Base-by-base conservation (phyloP, 495 filamentous ascomycete species). In the Physcia stellaris region DNA sequence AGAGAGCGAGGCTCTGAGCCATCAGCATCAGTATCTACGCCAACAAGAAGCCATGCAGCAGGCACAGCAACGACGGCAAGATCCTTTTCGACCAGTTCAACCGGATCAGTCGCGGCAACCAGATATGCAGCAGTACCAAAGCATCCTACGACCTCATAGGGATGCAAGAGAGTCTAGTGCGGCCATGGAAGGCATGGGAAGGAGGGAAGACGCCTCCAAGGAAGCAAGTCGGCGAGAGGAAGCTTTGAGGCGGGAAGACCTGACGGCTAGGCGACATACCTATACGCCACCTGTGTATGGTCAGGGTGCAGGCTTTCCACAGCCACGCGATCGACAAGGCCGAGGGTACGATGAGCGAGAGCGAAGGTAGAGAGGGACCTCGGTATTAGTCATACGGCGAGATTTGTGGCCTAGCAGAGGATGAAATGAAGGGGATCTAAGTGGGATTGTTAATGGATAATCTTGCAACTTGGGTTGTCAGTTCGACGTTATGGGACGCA, bases 51-150 rank as follows among this genome's bases (percentile, higher is more conserved):
- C 31, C 19, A 39, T 32, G 2, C 27, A n/a, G n/a, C n/a, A n/a
- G n/a, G n/a, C n/a, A n/a, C n/a, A n/a, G 10, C 41, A 37, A 18
- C 42, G 27, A 23, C 37, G 35, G 24, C 42, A 30, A 21, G 35
- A 40, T 11, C n/a, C 31, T 13, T 24, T 32, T 16, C 28, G 28
- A 21, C 16, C 24, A 6, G 7, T 27, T 9, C 28, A 20, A 34
- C 30, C 19, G 29, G 12, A 35, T 2, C 21, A 32, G 40, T 19
- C 21, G 33, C 33, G 20, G 15, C 4, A 4, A 20, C 33, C 17
- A 20, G 2, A 35, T 12, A 11, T 15, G 6, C 2, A 35, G 17
- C n/a, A n/a, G n/a, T n/a, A n/a, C n/a, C n/a, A n/a, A n/a, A n/a
- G n/a, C n/a, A n/a, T n/a, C n/a, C n/a, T n/a, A n/a, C n/a, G n/a